These are phyloP conservation scores for Stropharia rugosoannulata DNA, from an alignment of 768 basidiomycete genomes.

Conservation along the genomic window DNA sequence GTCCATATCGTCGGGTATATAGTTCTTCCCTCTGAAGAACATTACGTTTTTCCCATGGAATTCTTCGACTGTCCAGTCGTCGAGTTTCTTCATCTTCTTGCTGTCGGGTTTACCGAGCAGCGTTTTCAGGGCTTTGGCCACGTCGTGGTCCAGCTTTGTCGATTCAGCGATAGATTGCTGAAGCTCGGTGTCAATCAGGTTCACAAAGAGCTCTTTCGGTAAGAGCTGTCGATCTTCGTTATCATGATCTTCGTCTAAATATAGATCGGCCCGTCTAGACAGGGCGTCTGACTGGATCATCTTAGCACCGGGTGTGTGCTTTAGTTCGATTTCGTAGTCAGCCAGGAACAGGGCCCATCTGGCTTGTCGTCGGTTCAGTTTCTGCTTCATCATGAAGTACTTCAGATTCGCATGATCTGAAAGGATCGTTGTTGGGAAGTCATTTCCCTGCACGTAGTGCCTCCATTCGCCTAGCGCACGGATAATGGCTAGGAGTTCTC, in stretches of 20 bases:
- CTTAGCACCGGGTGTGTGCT: slow-evolving; percentile 10
- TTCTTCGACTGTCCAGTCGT: slow-evolving; percentile 1
- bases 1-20: slow-evolving; percentile 2
- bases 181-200: slow-evolving; percentile 11
- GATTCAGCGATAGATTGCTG: slow-evolving; percentile 2
- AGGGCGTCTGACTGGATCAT: slow-evolving; percentile 16
- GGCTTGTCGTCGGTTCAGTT: slow-evolving; percentile 11
- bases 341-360: slow-evolving; percentile 10
- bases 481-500: slow-evolving; percentile 49
- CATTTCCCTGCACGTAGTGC: slow-evolving; percentile 23
- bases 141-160: slow-evolving; percentile 3
- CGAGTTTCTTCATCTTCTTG: background rate
- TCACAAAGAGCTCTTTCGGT: slow-evolving; percentile 11
- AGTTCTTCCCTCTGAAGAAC: slow-evolving; percentile 4
- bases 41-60: background rate
- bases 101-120: background rate
- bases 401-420: slow-evolving; percentile 15
- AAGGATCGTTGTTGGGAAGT: slow-evolving; percentile 16
- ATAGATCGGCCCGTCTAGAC: slow-evolving; percentile 14
- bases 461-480: slow-evolving; percentile 25
- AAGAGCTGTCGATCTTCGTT: slow-evolving; percentile 13
- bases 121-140: background rate
- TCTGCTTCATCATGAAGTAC: slow-evolving; percentile 1
- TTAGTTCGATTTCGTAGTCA: slow-evolving; percentile 11
- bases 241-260: slow-evolving; percentile 12